phyloP scores from a whole-genome alignment of 768 basidiomycete genomes.

The Mycena crocata region DNA sequence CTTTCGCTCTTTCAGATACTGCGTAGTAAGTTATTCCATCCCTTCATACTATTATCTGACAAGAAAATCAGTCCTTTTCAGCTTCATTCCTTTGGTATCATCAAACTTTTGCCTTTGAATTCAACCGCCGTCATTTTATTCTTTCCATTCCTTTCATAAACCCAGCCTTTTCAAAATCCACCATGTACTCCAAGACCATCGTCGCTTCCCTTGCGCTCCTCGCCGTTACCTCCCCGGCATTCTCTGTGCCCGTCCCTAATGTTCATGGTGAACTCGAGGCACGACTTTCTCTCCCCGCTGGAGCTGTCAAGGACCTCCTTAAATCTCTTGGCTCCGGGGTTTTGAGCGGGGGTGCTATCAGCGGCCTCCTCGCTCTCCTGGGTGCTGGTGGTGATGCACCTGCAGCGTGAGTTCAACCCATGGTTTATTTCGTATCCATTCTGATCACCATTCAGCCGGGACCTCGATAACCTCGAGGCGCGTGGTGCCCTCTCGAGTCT shows the following conservation, averaged over 20 bases:
- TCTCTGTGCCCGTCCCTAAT: slow-evolving; percentile 18
- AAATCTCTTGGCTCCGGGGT: slow-evolving; percentile 25
- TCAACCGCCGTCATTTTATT: background rate
- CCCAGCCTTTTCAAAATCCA: background rate
- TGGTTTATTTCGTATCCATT: background rate
- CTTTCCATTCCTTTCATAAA: background rate
- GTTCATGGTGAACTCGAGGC: slow-evolving; percentile 5
- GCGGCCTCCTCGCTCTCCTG: slow-evolving; percentile 15
- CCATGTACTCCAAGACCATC: slow-evolving; percentile 22
- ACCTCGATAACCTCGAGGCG: slow-evolving; percentile 27
- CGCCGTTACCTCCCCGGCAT: slow-evolving; percentile 10
- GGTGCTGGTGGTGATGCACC: background rate
- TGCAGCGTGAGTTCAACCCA: background rate
- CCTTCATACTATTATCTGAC: background rate
- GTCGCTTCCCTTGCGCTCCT: slow-evolving; percentile 18
- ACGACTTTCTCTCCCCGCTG: slow-evolving; percentile 10
- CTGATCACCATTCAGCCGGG: slow-evolving; percentile 5
- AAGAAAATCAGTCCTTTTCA: slow-evolving; percentile 13
- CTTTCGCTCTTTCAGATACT: slow-evolving; percentile 28
- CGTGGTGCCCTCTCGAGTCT: background rate
- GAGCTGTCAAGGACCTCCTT: slow-evolving; percentile 20
- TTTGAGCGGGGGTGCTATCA: slow-evolving; percentile 19
- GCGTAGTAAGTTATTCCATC: slow-evolving; percentile 15
- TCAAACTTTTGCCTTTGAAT: slow-evolving; percentile 21
- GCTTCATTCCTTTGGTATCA: slow-evolving; percentile 13